Evolutionary conservation across 768 basidiomycete genomes (phyloP).

Genomic region (Naematelia encephala): DNA sequence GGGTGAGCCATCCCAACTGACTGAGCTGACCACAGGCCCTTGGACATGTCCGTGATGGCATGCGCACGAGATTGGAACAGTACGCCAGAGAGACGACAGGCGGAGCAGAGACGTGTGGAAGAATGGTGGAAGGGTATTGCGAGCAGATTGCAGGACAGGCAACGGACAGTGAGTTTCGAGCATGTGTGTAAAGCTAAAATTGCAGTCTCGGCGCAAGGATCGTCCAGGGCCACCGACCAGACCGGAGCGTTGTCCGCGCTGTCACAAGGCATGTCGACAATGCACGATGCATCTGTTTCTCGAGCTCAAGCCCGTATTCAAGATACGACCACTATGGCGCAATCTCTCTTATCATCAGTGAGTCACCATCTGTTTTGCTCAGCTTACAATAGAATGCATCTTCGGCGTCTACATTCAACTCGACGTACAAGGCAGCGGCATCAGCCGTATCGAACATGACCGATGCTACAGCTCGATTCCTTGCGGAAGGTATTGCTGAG

Average conservation of each 20-base stretch:
- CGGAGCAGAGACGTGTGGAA: conserved; percentile 18
- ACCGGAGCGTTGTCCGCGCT: background rate
- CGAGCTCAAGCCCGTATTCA: background rate
- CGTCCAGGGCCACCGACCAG: background rate
- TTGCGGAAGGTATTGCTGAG: conserved; percentile 40
- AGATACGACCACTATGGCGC: background rate
- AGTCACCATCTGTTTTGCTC: background rate
- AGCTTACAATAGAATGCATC: conserved; percentile 3
- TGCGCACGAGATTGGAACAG: conserved; percentile 16
- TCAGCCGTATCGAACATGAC: conserved; percentile 14
- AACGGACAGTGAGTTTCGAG: conserved; percentile 20
- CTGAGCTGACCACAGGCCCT: conserved; percentile 20
- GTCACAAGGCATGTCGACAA: background rate
- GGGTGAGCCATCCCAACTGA: conserved; percentile 16
- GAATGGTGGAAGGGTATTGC: conserved; percentile 27
- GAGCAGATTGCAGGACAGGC: conserved; percentile 20
- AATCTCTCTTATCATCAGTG: conserved; percentile 3
- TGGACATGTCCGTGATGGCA: conserved; percentile 13
- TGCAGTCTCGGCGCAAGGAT: background rate
- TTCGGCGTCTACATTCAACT: conserved; percentile 7
- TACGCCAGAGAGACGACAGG: conserved; percentile 20
- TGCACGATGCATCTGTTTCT: background rate
- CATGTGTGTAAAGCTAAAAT: background rate
- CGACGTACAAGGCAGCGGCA: conserved; percentile 17
- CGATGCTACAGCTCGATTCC: conserved; percentile 32